phyloP scores from a whole-genome alignment of 202 grass and related monocot species.

The Dendrocalamus latiflorus region DNA sequence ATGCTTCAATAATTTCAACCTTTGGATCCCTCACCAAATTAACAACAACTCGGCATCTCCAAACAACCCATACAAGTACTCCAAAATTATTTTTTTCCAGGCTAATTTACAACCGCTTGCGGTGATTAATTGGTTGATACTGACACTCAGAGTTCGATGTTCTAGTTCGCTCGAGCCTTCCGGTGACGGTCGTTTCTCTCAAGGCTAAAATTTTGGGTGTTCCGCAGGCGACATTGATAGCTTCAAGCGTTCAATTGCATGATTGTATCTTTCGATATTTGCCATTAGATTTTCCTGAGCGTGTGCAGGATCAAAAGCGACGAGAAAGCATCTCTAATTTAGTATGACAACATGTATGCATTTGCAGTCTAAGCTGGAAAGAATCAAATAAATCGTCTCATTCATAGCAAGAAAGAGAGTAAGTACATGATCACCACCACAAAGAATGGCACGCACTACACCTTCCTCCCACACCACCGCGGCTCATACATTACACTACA shows the following conservation, averaged over 20 bases:
- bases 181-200: not conserved
- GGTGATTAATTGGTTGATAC: not conserved
- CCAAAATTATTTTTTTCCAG: not conserved
- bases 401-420: slow-evolving; percentile 1
- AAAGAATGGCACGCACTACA: slow-evolving; percentile 21
- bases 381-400: slow-evolving; percentile 61
- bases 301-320: not conserved
- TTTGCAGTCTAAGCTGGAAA: not conserved
- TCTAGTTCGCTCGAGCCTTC: not conserved
- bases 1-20: slow-evolving; percentile 31
- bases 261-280: not conserved
- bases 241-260: not conserved
- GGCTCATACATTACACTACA: slow-evolving; percentile 23
- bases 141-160: not conserved
- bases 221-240: not conserved
- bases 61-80: not conserved
- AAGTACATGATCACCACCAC: slow-evolving; percentile 25
- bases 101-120: too few species aligned
- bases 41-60: not conserved
- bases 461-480: slow-evolving; percentile 19
- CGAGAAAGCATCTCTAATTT: not conserved
- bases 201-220: too few species aligned
- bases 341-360: not conserved
- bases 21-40: slow-evolving; percentile 20
- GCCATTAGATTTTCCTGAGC: not conserved